These are phyloP conservation scores for Aspergillus caelatus DNA, from an alignment of 2,329 filamentous ascomycete species.

Conservation along the genomic window DNA sequence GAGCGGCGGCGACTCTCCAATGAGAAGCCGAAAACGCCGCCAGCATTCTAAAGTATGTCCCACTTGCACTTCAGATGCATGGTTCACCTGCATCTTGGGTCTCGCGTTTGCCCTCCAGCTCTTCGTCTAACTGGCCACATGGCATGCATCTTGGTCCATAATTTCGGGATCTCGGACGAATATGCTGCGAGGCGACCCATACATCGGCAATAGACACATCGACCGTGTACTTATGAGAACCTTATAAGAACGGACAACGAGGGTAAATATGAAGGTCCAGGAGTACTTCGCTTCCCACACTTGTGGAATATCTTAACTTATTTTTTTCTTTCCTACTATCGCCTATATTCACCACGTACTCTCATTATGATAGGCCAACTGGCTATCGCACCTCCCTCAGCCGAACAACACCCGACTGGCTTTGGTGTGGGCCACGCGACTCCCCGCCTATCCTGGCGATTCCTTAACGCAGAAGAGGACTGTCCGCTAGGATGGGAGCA, in stretches of 20 bases:
- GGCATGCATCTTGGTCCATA: not conserved
- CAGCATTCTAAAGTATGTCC: not conserved
- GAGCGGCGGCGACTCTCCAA: constrained; percentile 5
- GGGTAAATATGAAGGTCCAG: not conserved
- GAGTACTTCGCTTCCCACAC: not conserved
- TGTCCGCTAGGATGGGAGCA: constrained; percentile 28
- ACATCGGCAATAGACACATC: not conserved
- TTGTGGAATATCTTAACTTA: not conserved
- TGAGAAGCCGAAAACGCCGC: constrained; percentile 6
- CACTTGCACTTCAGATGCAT: not conserved
- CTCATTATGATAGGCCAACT: not conserved
- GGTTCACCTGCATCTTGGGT: not conserved
- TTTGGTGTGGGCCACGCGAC: constrained; percentile 25
- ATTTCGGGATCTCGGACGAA: not conserved
- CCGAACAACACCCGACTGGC: constrained; percentile 19
- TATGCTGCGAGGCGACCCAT: not conserved
- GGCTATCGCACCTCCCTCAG: not conserved
- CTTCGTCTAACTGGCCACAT: not conserved
- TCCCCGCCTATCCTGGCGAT: constrained; percentile 34
- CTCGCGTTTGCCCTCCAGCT: not conserved
- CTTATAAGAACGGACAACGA: not conserved
- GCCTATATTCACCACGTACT: not conserved
- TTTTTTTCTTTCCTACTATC: not conserved
- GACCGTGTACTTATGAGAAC: not conserved
- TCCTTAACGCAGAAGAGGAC: constrained; percentile 13